These are phyloP conservation scores for Verticillium nubilum DNA, from an alignment of 2,329 filamentous ascomycete genomes.

Conservation along the genomic window DNA sequence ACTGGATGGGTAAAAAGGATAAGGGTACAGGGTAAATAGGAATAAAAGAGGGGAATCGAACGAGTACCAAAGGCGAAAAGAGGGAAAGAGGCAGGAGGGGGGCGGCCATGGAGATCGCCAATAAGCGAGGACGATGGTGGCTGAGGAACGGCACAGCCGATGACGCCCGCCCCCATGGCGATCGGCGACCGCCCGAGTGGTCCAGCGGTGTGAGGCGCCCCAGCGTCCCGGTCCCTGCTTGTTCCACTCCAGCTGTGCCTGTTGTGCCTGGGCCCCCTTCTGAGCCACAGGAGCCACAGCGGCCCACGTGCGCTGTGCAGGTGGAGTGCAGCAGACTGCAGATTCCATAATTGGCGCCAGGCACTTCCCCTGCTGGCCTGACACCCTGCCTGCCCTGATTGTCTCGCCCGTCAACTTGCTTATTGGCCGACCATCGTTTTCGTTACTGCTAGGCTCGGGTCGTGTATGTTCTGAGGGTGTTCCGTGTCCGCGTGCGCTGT, in stretches of 20 bases:
- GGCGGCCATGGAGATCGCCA: neutral
- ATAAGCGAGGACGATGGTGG: neutral
- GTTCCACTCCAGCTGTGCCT: too few species aligned
- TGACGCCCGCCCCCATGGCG: neutral
- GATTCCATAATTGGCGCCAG: conserved; percentile 1
- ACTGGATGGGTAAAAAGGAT: neutral
- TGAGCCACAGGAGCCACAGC: conserved; percentile 3
- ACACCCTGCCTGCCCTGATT: neutral
- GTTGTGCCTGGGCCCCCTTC: neutral
- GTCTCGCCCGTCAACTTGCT: neutral
- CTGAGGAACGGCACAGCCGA: neutral
- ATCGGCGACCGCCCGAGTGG: conserved; percentile 2
- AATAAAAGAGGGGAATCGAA: neutral
- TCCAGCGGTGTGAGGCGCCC: neutral
- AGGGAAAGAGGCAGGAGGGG: neutral
- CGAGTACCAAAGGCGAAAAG: neutral
- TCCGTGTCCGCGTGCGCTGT: neutral
- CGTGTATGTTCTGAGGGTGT: neutral
- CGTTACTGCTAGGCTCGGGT: neutral
- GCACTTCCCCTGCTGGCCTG: neutral
- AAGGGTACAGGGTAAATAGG: neutral
- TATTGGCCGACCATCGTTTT: neutral
- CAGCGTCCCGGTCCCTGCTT: too few species aligned
- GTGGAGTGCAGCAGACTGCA: neutral
- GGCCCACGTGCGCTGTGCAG: conserved; percentile 2